These are phyloP conservation scores for Alternaria solani DNA, from an alignment of 2,329 filamentous ascomycete genomes.

Conservation along the genomic window DNA sequence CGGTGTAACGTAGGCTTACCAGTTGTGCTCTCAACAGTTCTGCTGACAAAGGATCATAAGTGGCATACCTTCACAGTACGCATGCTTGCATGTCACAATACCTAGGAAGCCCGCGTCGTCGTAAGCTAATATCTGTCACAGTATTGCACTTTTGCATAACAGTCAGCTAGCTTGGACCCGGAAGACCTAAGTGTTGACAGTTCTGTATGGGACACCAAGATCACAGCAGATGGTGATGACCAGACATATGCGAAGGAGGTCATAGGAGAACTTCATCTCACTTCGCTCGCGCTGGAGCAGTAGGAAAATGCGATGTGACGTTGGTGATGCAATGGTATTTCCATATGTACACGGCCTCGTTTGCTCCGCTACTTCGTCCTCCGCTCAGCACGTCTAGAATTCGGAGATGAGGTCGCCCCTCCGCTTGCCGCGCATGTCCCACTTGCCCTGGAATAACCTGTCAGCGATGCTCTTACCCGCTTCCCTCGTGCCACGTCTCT, in stretches of 20 bases:
- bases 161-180: not conserved
- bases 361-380: not conserved
- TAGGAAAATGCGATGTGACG: not conserved
- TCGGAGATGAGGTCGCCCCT: conserved; percentile 85
- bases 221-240: not conserved
- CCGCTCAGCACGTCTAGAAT: conserved; percentile 62
- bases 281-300: not conserved
- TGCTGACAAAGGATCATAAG: not conserved
- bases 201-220: not conserved
- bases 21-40: not conserved
- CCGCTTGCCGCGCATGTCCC: conserved; percentile 83
- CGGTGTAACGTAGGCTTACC: not conserved
- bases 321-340: conserved; percentile 6
- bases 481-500: conserved; percentile 5
- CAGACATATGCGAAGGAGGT: not conserved
- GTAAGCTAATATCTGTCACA: not conserved
- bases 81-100: not conserved
- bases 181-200: not conserved
- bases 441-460: conserved; percentile 74
- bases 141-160: not conserved
- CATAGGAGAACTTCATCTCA: not conserved
- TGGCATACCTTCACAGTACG: not conserved
- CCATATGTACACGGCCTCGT: conserved; percentile 24
- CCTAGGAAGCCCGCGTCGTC: not conserved
- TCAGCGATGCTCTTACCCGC: not conserved